Base-by-base conservation (phyloP, 176 grass and related monocot species). In the Chloris gayana region DNA sequence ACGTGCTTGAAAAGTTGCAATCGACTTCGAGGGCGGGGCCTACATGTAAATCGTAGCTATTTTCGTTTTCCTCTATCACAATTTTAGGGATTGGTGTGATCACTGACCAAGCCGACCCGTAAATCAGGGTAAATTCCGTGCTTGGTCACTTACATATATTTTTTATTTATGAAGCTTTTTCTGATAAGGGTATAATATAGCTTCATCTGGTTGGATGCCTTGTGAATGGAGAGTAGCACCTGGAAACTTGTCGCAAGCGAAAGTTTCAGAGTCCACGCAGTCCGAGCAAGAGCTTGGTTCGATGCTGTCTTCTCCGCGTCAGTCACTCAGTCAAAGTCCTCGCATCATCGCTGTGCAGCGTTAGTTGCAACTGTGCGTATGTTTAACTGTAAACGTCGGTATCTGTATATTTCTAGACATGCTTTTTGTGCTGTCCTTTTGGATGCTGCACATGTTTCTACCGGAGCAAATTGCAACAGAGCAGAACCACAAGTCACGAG, bases 71-170 rank as follows among this genome's bases (percentile, higher is more conserved):
- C 14, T 34, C 5, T 80, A 32, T 33, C 0, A 27, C 41, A 59
- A 11, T 41, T 45, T 14, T 26, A 47, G 8, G 72, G n/a, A 30
- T 39, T 31, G 50, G 7, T 64, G 24, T 18, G 26, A 6, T 41
- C 38, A 64, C 31, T 33, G 37, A 56, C 4, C 73, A 50, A 22
- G 13, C 4, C 4, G 22, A 67, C 76, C 59, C 46, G 61, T 80
- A 59, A 86, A 47, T 74, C 39, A 3, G 84, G 84, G 84, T 61
- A 18, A 29, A 35, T 14, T 69, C 72, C 31, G 19, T 80, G 62
- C 1, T 71, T 30, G 29, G 47, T 75, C 60, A 44, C 25, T 9
- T 34, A 25, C 21, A 44, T 45, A 25, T 53, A 44, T 45, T 73
- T 79, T 47, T 85, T 85, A 58, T 5, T 61, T 5, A 29, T 73